These are phyloP conservation scores for Cladosporium colombiae DNA, from an alignment of 2,329 filamentous ascomycete genomes.

Conservation along the genomic window DNA sequence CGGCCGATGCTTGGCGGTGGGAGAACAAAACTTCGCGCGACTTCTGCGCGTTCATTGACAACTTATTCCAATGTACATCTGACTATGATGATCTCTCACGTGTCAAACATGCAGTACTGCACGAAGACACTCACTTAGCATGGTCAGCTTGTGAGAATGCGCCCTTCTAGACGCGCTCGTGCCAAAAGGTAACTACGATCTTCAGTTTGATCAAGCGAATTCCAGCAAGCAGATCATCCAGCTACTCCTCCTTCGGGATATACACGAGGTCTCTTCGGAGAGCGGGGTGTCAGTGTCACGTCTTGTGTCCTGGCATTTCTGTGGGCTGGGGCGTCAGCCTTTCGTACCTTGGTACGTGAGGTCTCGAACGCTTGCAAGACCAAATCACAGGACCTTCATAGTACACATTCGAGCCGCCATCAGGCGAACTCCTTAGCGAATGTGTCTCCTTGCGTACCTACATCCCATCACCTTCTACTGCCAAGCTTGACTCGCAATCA, in stretches of 20 bases:
- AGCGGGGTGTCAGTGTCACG: slow-evolving; percentile 33
- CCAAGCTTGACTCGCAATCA: neutral
- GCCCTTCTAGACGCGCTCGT: neutral
- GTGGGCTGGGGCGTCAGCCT: slow-evolving; percentile 31
- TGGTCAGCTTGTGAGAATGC: neutral
- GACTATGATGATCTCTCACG: neutral
- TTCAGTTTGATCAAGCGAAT: neutral
- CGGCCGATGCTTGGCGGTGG: slow-evolving; percentile 5
- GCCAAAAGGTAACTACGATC: neutral
- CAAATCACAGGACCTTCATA: slow-evolving; percentile 36
- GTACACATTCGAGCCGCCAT: slow-evolving; percentile 32
- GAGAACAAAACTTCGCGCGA: slow-evolving; percentile 2
- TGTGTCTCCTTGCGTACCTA: slow-evolving; percentile 37
- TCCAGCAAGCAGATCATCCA: slow-evolving; percentile 31
- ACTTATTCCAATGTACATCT: neutral
- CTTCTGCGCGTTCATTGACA: neutral
- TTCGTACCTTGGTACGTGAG: slow-evolving; percentile 20
- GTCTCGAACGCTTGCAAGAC: slow-evolving; percentile 28
- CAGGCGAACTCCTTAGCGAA: slow-evolving; percentile 27
- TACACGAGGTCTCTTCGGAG: slow-evolving; percentile 35
- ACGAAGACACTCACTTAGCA: neutral
- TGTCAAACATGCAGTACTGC: neutral
- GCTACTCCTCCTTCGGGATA: slow-evolving; percentile 31
- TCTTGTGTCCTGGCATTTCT: slow-evolving; percentile 33
- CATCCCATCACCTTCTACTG: slow-evolving; percentile 20